Evolutionary conservation across 139 green algal genomes (phyloP).

Genomic region (Bryopsis sp.): DNA sequence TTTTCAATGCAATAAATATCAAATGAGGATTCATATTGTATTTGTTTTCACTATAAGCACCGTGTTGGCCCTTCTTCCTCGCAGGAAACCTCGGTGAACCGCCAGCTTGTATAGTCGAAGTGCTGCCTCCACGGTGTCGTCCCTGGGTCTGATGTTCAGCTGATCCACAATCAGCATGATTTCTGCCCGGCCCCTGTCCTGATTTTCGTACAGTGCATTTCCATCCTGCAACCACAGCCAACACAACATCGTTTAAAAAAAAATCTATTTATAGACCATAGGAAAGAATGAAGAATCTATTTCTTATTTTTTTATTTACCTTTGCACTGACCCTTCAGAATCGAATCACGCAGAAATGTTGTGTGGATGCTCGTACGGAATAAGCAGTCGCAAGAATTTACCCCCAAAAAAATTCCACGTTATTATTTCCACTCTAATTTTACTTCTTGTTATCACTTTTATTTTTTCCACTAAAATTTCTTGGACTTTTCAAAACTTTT

Average conservation of each 20-base stretch:
- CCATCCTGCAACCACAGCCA: not conserved
- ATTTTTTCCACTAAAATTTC: not conserved
- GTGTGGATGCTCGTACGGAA: not conserved
- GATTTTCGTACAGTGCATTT: not conserved
- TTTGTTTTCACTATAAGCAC: too few species aligned
- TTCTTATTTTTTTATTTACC: not conserved
- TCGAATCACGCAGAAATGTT: not conserved
- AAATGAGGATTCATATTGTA: too few species aligned
- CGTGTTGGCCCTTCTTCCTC: constrained; percentile 66
- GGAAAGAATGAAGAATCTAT: not conserved
- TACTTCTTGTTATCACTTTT: too few species aligned
- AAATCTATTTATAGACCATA: not conserved
- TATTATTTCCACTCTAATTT: too few species aligned
- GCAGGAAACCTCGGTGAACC: constrained; percentile 86
- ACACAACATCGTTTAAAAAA: not conserved
- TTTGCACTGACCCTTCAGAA: not conserved
- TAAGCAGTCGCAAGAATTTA: too few species aligned
- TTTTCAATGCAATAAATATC: too few species aligned
- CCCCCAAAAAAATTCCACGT: too few species aligned
- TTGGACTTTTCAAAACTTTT: not conserved
- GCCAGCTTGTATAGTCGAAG: constrained; percentile 74
- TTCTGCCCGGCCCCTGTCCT: constrained; percentile 47
- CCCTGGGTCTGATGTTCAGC: constrained; percentile 62
- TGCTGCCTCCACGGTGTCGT: constrained; percentile 61
- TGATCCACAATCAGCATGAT: constrained; percentile 69